Evolutionary conservation across 177 flowering plant species (phyloP), one percentile per base, ranked within the genome.

Genomic region (Vitis hybrid): DNA sequence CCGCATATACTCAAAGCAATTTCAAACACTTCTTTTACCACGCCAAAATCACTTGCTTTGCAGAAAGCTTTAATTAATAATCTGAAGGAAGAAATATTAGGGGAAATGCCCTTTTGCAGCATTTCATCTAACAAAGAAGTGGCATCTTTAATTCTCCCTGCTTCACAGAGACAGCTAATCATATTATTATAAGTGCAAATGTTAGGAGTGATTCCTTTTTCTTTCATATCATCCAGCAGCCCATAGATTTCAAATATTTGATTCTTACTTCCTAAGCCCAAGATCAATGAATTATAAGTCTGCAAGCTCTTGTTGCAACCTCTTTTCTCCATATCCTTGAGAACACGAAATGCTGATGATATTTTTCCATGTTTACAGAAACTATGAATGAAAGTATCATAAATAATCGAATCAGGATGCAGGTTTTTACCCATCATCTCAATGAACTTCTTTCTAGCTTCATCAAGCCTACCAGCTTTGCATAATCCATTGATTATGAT

Each of bases 241-340:
- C 88, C 88, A 85, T 79, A 77, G 47, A 92, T 89, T 77, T 90
- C 94, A 83, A 87, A 88, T 54, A 88, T 81, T 73, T 89, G 87
- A 17, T 78, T 82, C 73, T 85, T 85, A 66, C 72, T 84, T 2
- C 90, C 89, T 18, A 89, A 82, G 15, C 97, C 99, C 81, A 82
- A 70, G 53, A 95, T 88, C 79, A 95, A 78, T 59, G 90, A 86
- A 78, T 94, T 95, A 79, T 89, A 95, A 51, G 93, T 92, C 53
- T 74, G 86, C 59, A 88, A 73, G 76, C 73, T 88, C 70, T 85
- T 92, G 38, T 73, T 77, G 78, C 88, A 91, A 61, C 93, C 89
- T 64, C 73, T 84, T 69, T 83, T 90, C 86, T 95, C 98, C 98
- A 95, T 95, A 78, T 94, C 97, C 73, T 88, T 86, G 19, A 95